A percentile compares a stretch with the other conserved stretches of the same genome.
These are phyloP conservation scores for Globisporangium paroecandrum DNA, from an alignment of 352 stramenopile genomes.

Conservation along the genomic window DNA sequence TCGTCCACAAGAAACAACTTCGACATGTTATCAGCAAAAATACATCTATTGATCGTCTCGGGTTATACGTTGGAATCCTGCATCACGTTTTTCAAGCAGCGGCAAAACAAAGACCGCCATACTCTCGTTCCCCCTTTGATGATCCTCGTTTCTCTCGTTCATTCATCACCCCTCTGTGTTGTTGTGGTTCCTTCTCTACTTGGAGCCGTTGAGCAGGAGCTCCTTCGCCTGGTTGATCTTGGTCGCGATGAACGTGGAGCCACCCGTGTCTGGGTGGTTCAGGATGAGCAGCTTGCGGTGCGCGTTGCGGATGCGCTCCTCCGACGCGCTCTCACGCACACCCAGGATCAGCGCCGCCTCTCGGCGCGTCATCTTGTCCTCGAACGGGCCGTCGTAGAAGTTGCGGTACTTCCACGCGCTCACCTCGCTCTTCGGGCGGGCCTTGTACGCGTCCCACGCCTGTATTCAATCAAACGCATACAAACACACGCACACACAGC, in stretches of 20 bases:
- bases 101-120: background rate
- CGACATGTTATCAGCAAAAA: conserved; percentile 10
- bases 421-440: conserved; percentile 60
- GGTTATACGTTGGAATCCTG: background rate
- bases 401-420: conserved; percentile 81
- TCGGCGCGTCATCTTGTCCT: conserved; percentile 98
- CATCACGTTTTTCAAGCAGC: background rate
- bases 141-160: background rate
- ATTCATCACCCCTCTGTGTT: conserved; percentile 4
- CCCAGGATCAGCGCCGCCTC: conserved; percentile 99
- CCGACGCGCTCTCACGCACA: conserved; percentile 93
- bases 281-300: conserved; percentile 98
- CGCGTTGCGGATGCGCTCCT: conserved; percentile 97
- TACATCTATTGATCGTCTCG: conserved; percentile 14
- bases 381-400: conserved; percentile 97
- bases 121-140: background rate
- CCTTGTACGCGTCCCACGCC: conserved; percentile 76
- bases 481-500: background rate
- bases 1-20: background rate
- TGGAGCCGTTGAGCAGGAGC: conserved; percentile 83
- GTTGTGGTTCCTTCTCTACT: conserved; percentile 29
- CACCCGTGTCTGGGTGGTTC: conserved; percentile 99
- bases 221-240: conserved; percentile 99
- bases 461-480: conserved; percentile 15
- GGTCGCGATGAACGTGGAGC: conserved; percentile 96